Base-by-base conservation (phyloP, 176 grass and related monocot species). In the Otatea glauca region DNA sequence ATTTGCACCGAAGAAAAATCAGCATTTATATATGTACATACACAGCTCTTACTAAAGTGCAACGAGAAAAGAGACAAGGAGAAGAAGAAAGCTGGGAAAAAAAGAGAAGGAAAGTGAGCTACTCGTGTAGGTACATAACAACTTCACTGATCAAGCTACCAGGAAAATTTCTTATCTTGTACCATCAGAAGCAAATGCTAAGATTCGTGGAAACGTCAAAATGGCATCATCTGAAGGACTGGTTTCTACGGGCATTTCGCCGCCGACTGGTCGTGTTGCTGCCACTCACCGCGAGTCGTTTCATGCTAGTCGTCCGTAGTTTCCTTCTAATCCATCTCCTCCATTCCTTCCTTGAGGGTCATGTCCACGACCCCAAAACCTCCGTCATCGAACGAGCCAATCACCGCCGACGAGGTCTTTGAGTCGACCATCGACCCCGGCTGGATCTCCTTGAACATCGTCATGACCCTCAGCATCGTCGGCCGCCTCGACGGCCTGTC, bases 391-490 rank as follows among this genome's bases (percentile, higher is more conserved):
- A 82, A 77, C 2, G 81, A 81, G 1, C 68, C 80, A 2, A 80
- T 70, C n/a, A 84, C 58, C 5, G 68, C 70, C 6, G 89, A 86
- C 0, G 89, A 74, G 9, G 77, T 83, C 74, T 88, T 92, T 0
- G 96, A 93, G 68, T 99, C 96, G 9, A 91, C 89, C 4, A 79
- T 88, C 9, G 91, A 94, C 17, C 93, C 93, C 0, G 88, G 90
- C 77, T 99, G 96, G 69, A 96, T 96, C 81, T 96, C 93, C 89
- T 99, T 96, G 84, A 99, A 99, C 96, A 99, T 99, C 51, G 90
- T 48, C 93, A 99, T 96, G 9, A 99, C 93, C 88, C 91, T 96
- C n/a, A 99, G 35, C 93, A 99, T 99, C 1, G 91, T 99, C 9
- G 96, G 96, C 24, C 96, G 84, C 73, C 80, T 87, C 0, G 86